Evolutionary conservation across 75 land plant species (phyloP).

Genomic region (Pseudotsuga menziesii): DNA sequence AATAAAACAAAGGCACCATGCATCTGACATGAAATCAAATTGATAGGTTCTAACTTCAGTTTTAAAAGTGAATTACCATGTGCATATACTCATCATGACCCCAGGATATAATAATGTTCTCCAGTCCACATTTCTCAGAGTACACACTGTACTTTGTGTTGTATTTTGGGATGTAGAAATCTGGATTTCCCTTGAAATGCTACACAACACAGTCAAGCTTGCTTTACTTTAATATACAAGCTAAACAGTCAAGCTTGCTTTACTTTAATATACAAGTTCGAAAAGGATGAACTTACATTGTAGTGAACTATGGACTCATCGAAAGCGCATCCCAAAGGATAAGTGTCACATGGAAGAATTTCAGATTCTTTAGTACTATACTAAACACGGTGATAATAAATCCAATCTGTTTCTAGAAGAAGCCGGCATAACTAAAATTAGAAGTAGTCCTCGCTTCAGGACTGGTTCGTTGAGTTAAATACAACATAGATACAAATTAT

Average conservation of each 20-base stretch:
- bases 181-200: conserved; percentile 74
- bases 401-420: conserved; percentile 44
- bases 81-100: conserved; percentile 97
- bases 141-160: conserved; percentile 70
- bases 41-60: neutral
- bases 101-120: conserved; percentile 81
- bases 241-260: neutral
- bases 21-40: neutral
- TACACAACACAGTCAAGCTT: conserved; percentile 10
- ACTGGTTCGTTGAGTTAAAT: neutral
- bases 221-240: neutral
- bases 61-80: conserved; percentile 38
- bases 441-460: neutral
- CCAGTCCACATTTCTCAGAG: conserved; percentile 68
- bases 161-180: conserved; percentile 48
- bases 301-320: conserved; percentile 69
- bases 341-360: conserved; percentile 65
- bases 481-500: neutral
- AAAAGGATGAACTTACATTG: conserved; percentile 34
- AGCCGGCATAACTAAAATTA: conserved; percentile 33
- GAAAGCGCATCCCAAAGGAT: conserved; percentile 85
- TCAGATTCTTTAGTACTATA: conserved; percentile 28
- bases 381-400: conserved; percentile 35
- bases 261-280: neutral
- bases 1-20: neutral